A percentile compares a stretch with the other conserved stretches of the same genome.
These are phyloP conservation scores for Populus hybrid DNA, from an alignment of 441 rosid genomes.

Conservation along the genomic window DNA sequence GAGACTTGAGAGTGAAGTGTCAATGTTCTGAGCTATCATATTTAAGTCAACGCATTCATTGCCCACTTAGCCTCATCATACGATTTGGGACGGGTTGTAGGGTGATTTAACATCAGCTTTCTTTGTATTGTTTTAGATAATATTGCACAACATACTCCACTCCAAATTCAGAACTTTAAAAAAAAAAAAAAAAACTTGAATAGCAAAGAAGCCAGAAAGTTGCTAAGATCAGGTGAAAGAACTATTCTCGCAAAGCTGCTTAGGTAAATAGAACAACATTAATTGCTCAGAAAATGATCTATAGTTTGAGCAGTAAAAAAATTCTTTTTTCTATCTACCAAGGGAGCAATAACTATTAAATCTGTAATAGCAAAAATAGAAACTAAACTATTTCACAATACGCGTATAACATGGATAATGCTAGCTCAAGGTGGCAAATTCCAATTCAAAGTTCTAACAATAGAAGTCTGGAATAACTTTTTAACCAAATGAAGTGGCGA, in stretches of 20 bases:
- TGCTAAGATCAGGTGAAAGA: not conserved
- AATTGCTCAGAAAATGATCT: not conserved
- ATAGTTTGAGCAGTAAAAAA: not conserved
- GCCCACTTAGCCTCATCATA: too few relatives aligned
- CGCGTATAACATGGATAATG: not conserved
- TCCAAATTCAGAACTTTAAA: not conserved
- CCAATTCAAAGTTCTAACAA: not conserved
- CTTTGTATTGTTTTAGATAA: not conserved
- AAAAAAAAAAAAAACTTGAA: too few relatives aligned
- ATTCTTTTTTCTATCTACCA: too few relatives aligned
- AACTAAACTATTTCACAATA: not conserved
- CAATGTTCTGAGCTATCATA: not conserved
- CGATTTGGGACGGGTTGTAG: too few relatives aligned
- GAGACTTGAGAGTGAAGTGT: not conserved
- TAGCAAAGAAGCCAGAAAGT: not conserved
- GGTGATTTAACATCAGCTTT: not conserved
- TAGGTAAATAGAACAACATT: not conserved
- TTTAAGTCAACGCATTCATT: too few relatives aligned
- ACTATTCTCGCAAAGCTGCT: not conserved
- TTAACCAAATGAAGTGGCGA: not conserved
- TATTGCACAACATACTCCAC: not conserved
- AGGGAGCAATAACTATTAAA: not conserved
- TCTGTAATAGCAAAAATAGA: not conserved
- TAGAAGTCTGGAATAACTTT: not conserved
- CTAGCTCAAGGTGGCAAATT: not conserved